Evolutionary conservation across 176 grass and related monocot genomes (phyloP).

Genomic region (Zizania latifolia): DNA sequence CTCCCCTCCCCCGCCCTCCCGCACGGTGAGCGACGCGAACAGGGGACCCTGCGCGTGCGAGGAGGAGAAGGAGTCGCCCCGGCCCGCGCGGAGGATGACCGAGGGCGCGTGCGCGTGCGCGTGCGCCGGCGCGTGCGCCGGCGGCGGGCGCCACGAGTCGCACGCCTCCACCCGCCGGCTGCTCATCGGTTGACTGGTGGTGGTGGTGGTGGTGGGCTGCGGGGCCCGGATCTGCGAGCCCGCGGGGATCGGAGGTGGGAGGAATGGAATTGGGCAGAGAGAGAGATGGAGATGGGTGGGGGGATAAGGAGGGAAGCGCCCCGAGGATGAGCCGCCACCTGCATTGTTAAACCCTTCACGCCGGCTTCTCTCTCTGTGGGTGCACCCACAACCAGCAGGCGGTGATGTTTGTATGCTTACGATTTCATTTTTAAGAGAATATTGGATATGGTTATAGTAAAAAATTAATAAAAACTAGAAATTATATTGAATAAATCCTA

Average conservation of each 20-base stretch:
- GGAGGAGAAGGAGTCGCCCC: not conserved
- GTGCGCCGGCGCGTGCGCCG: not conserved
- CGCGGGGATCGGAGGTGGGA: not conserved
- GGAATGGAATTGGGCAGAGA: not conserved
- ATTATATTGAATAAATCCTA: no score
- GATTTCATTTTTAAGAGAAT: no score
- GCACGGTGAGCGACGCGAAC: conserved; percentile 46
- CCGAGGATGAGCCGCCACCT: no score
- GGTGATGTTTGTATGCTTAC: no score
- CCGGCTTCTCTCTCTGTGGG: no score
- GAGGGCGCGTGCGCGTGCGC: not conserved
- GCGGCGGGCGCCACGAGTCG: conserved; percentile 33
- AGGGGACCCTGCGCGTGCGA: not conserved
- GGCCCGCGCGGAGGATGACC: conserved; percentile 14
- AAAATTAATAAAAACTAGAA: no score
- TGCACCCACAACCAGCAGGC: no score
- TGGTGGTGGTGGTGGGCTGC: no score
- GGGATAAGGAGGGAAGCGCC: not conserved
- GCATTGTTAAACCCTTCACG: no score
- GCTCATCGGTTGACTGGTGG: conserved; percentile 8
- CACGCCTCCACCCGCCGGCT: conserved; percentile 18
- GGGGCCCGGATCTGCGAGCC: conserved; percentile 15
- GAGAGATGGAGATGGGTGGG: not conserved
- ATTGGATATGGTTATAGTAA: no score
- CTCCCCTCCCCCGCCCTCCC: conserved; percentile 9